These are phyloP conservation scores for Yarrowia alimentaria DNA, from an alignment of 805 yeast genomes.

Conservation along the genomic window DNA sequence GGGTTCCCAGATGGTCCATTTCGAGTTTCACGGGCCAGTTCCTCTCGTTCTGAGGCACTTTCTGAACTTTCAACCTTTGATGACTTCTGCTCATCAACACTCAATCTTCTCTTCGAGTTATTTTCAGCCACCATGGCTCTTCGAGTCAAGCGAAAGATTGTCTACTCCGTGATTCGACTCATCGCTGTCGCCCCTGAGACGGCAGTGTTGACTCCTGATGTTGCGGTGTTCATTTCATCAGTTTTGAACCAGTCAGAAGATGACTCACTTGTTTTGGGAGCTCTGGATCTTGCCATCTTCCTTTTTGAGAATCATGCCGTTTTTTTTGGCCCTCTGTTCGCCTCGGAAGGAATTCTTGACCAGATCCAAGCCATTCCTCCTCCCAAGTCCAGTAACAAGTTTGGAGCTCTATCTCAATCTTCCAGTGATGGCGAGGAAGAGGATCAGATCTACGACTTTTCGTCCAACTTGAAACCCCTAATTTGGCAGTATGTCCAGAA, in stretches of 20 bases:
- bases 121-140: conserved; percentile 73
- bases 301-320: conserved; percentile 49
- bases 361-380: conserved; percentile 44
- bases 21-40: conserved; percentile 9
- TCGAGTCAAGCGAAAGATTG: conserved; percentile 56
- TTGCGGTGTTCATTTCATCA: conserved; percentile 37
- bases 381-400: conserved; percentile 30
- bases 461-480: conserved; percentile 31
- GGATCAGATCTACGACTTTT: conserved; percentile 32
- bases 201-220: conserved; percentile 32
- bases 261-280: conserved; percentile 48
- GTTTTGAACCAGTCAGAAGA: conserved; percentile 38
- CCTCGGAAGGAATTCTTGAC: conserved; percentile 68
- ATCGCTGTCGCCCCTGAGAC: conserved; percentile 43
- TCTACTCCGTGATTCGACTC: conserved; percentile 55
- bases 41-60: conserved; percentile 10
- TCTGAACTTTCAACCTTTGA: conserved; percentile 36
- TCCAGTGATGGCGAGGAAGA: conserved; percentile 32
- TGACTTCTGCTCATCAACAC: conserved; percentile 42
- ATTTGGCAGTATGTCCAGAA: conserved; percentile 35
- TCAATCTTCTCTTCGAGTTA: conserved; percentile 53
- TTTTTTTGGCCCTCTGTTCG: conserved; percentile 50
- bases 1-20: conserved; percentile 24
- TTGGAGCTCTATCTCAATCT: conserved; percentile 31
- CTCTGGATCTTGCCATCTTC: conserved; percentile 49